These are phyloP conservation scores for Mycena sanguinolenta DNA, from an alignment of 768 basidiomycete genomes.

Conservation along the genomic window DNA sequence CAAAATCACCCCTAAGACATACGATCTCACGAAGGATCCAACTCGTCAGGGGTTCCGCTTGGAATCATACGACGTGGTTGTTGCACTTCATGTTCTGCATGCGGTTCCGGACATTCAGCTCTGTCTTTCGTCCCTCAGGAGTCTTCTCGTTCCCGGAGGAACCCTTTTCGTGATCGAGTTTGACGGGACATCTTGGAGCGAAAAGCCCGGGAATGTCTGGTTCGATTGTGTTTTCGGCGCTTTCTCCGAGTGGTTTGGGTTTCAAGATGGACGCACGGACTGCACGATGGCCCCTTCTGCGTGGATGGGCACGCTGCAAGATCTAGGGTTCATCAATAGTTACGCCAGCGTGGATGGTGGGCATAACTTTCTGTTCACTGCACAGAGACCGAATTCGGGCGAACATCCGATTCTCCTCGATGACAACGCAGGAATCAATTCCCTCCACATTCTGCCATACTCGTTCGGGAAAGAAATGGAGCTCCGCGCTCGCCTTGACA, in stretches of 20 bases:
- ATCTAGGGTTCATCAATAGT: background rate
- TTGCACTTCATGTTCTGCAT: conserved; percentile 22
- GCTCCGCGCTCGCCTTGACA: background rate
- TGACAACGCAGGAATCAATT: background rate
- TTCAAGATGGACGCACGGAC: background rate
- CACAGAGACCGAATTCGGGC: background rate
- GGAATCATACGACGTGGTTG: conserved; percentile 14
- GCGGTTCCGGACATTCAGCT: conserved; percentile 1
- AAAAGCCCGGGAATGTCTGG: conserved; percentile 13
- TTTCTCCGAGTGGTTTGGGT: conserved; percentile 21
- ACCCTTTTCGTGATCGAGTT: conserved; percentile 7
- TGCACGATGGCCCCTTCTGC: background rate
- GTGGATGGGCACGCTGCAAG: conserved; percentile 9
- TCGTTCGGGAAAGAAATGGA: conserved; percentile 9
- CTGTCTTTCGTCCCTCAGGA: conserved; percentile 7
- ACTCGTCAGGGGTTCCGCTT: conserved; percentile 1
- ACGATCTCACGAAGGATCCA: conserved; percentile 18
- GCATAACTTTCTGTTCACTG: too few relatives aligned
- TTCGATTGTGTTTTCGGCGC: conserved; percentile 18
- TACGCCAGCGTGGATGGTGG: conserved; percentile 7
- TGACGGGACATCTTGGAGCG: background rate
- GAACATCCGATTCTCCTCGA: conserved; percentile 12
- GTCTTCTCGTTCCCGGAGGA: conserved; percentile 18
- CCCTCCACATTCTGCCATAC: background rate
- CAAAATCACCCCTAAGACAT: conserved; percentile 1